Conservation (phyloP, 495 filamentous ascomycete species). For the Friedmanniomyces simplex region DNA sequence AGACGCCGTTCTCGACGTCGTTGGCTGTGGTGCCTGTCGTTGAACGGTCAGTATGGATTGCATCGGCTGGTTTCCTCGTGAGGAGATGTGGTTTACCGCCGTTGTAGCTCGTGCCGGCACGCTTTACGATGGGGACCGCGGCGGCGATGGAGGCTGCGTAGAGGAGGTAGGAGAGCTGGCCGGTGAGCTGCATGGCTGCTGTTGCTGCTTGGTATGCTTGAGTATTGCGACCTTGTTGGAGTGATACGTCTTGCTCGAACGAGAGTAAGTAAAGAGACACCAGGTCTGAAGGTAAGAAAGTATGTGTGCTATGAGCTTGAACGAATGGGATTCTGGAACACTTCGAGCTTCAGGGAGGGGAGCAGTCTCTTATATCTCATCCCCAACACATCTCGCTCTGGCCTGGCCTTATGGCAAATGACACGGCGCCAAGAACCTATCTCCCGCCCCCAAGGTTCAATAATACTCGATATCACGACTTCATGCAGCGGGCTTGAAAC, state of each 20-base stretch:
- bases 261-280: neutral
- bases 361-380: too few relatives aligned
- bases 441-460: too few relatives aligned
- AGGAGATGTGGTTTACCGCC: neutral
- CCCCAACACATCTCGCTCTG: too few relatives aligned
- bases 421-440: too few relatives aligned
- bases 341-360: too few relatives aligned
- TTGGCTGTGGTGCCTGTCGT: neutral
- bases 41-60: neutral
- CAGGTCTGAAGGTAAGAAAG: too few relatives aligned
- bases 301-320: too few relatives aligned
- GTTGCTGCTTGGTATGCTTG: neutral
- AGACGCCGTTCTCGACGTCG: conserved; percentile 5
- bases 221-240: neutral
- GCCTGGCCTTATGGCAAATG: too few relatives aligned
- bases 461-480: too few relatives aligned
- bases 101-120: conserved; percentile 4
- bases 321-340: too few relatives aligned
- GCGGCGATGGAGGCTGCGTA: conserved; percentile 6
- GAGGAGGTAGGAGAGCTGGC: conserved; percentile 10
- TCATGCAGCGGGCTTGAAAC: too few relatives aligned
- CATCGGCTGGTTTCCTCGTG: neutral
- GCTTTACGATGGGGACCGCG: conserved; percentile 1
- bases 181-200: conserved; percentile 11
- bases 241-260: neutral